Conservation (phyloP, 805 yeast genomes). For the Ogataea ganodermae region DNA sequence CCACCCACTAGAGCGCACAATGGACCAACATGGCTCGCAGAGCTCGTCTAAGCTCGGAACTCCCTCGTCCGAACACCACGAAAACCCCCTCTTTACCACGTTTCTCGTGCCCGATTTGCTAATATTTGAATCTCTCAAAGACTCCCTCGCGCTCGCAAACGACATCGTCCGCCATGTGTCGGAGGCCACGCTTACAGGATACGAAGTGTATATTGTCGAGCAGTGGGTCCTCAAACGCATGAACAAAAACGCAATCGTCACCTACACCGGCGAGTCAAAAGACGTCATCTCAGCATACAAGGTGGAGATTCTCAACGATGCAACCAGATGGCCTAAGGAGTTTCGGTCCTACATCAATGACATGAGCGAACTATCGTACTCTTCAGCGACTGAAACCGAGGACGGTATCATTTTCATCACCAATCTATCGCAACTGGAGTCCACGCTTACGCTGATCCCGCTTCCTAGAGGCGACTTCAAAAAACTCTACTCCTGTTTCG, state of each 20-base stretch:
- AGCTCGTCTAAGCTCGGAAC: slow-evolving; percentile 1
- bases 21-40: neutral
- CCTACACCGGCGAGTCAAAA: slow-evolving; percentile 82
- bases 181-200: slow-evolving; percentile 61
- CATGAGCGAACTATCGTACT: slow-evolving; percentile 56
- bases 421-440: slow-evolving; percentile 75
- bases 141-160: slow-evolving; percentile 39
- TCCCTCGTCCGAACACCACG: neutral
- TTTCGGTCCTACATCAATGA: slow-evolving; percentile 67
- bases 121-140: slow-evolving; percentile 47
- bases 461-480: slow-evolving; percentile 60
- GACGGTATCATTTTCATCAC: slow-evolving; percentile 73
- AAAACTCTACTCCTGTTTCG: slow-evolving; percentile 52
- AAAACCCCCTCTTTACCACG: slow-evolving; percentile 11
- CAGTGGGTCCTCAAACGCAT: slow-evolving; percentile 87
- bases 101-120: slow-evolving; percentile 54
- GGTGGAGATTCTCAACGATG: slow-evolving; percentile 53
- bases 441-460: slow-evolving; percentile 65
- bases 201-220: slow-evolving; percentile 88
- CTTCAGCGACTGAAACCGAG: slow-evolving; percentile 65
- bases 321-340: slow-evolving; percentile 48
- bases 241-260: slow-evolving; percentile 66
- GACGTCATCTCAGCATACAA: slow-evolving; percentile 61
- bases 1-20: neutral
- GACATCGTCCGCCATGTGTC: slow-evolving; percentile 44